Conservation (phyloP, 1,139 yeast genomes). For the Zygoascus sp. region DNA sequence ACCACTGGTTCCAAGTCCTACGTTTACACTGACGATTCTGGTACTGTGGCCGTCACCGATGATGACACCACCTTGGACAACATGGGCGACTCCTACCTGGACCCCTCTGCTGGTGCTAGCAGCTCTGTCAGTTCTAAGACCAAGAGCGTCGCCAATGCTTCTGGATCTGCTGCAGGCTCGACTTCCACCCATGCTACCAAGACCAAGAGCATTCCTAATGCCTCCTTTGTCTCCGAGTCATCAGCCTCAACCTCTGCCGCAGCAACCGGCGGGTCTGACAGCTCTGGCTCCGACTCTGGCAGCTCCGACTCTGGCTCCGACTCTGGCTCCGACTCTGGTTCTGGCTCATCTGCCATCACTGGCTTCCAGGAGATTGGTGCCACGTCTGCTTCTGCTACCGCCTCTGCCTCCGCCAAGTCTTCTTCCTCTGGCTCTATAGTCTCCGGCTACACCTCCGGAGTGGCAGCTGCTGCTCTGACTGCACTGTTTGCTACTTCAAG, state of each 20-base stretch:
- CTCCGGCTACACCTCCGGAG: conserved; percentile 1
- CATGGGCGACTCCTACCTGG: conserved; percentile 13
- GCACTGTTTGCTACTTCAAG: not conserved
- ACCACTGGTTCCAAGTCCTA: conserved; percentile 52
- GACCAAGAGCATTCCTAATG: conserved; percentile 11
- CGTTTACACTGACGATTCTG: conserved; percentile 34
- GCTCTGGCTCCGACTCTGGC: conserved; percentile 13
- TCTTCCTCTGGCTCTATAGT: not conserved
- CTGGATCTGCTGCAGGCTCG: conserved; percentile 17
- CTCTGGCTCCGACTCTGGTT: conserved; percentile 7
- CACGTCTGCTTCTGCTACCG: conserved; percentile 6
- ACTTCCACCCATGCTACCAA: conserved; percentile 14
- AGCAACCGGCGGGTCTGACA: conserved; percentile 14
- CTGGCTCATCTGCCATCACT: conserved; percentile 7
- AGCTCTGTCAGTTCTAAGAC: conserved; percentile 20
- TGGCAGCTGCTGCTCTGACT: not conserved
- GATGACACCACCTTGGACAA: conserved; percentile 13
- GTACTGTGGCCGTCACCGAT: conserved; percentile 14
- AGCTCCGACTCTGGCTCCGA: conserved; percentile 15
- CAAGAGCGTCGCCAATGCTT: conserved; percentile 23
- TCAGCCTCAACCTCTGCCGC: conserved; percentile 18
- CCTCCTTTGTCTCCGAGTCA: conserved; percentile 15
- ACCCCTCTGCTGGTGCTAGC: conserved; percentile 13
- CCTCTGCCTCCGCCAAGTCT: not conserved
- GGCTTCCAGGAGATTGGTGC: not conserved